A percentile compares a stretch with the other conserved stretches of the same genome.
Evolutionary conservation across 345 rosid genomes (phyloP).

Genomic region (Balakata baccata): DNA sequence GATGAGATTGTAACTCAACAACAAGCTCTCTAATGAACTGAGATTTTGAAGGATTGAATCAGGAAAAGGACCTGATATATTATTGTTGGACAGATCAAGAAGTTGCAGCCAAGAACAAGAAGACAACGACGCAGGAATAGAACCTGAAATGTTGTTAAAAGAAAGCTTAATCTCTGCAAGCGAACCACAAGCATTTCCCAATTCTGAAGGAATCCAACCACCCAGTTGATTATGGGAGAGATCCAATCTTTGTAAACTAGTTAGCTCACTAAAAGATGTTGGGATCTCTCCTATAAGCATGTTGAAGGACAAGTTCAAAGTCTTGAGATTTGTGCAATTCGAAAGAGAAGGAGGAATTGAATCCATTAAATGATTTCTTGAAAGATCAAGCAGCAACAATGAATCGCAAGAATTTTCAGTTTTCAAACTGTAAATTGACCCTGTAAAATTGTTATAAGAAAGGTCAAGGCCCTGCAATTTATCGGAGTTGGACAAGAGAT

Average conservation of each 20-base stretch:
- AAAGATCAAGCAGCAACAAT: constrained; percentile 61
- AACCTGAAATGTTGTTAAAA: constrained; percentile 73
- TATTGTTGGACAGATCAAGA: constrained; percentile 85
- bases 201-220: constrained; percentile 81
- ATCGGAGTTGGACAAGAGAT: constrained; percentile 45
- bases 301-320: constrained; percentile 60
- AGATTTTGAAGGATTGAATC: constrained; percentile 53
- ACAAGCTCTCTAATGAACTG: constrained; percentile 55
- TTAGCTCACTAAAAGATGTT: constrained; percentile 48
- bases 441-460: constrained; percentile 80
- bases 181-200: constrained; percentile 64
- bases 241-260: constrained; percentile 59
- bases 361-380: constrained; percentile 53
- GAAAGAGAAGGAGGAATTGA: constrained; percentile 58
- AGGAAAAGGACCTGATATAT: constrained; percentile 72
- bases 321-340: constrained; percentile 72
- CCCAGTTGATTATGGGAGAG: constrained; percentile 67
- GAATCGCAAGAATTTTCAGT: constrained; percentile 58
- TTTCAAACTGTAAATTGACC: constrained; percentile 61
- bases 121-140: constrained; percentile 61
- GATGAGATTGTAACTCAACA: constrained; percentile 66
- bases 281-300: constrained; percentile 67
- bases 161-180: constrained; percentile 59
- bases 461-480: constrained; percentile 72
- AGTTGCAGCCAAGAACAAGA: constrained; percentile 63